Evolutionary conservation across 2,329 filamentous ascomycete species (phyloP).

Genomic region (Escovopsis sp.): DNA sequence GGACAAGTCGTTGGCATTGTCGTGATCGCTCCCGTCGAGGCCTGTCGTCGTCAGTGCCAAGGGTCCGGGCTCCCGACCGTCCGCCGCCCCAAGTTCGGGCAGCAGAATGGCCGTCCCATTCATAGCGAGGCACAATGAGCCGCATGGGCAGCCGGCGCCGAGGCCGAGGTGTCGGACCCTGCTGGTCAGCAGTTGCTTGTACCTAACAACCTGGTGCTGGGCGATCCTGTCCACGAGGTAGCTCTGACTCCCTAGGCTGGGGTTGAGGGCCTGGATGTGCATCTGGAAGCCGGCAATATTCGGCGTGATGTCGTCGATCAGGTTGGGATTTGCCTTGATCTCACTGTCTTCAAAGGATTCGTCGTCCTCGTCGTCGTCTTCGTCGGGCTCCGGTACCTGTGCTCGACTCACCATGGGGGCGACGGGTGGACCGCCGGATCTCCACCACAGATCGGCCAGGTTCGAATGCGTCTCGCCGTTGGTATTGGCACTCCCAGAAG

Average conservation of each 20-base stretch:
- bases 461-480: conserved; percentile 23
- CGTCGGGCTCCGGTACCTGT: conserved; percentile 23
- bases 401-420: conserved; percentile 29
- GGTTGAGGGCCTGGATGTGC: conserved; percentile 60
- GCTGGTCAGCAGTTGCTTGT: conserved; percentile 57
- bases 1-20: conserved; percentile 46
- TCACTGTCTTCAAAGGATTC: conserved; percentile 41
- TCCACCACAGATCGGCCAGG: conserved; percentile 36
- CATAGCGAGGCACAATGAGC: conserved; percentile 45
- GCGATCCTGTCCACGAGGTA: conserved; percentile 69
- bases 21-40: conserved; percentile 38
- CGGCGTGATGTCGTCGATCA: conserved; percentile 54
- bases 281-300: conserved; percentile 61
- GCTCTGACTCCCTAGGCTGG: conserved; percentile 39
- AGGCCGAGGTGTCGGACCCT: conserved; percentile 54
- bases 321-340: conserved; percentile 45
- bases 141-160: conserved; percentile 46
- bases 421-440: conserved; percentile 37
- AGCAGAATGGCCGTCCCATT: conserved; percentile 51
- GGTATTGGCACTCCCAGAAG: conserved; percentile 7
- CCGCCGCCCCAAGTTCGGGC: no score
- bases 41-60: no score
- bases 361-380: conserved; percentile 46
- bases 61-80: conserved; percentile 43
- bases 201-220: conserved; percentile 63